A percentile compares a stretch with the other conserved stretches of the same genome.
These are phyloP conservation scores for Carex kokanica DNA, from an alignment of 176 grass and related monocot species.

Conservation along the genomic window DNA sequence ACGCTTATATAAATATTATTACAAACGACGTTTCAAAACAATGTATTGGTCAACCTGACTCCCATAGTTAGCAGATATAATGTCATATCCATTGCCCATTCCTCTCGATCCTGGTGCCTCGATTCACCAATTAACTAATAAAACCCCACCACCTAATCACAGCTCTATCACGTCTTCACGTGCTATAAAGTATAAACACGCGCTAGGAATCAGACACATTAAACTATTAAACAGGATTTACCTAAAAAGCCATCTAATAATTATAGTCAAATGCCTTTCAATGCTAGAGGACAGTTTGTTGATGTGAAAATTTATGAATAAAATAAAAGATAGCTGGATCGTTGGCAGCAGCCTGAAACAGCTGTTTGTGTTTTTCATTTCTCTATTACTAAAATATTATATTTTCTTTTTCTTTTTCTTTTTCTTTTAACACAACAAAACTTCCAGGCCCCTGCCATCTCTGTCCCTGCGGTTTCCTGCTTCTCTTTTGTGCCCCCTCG, in stretches of 20 bases:
- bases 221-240: constrained; percentile 6
- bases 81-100: constrained; percentile 4
- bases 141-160: constrained; percentile 17
- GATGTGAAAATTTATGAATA: constrained; percentile 18
- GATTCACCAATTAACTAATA: not conserved
- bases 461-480: not conserved
- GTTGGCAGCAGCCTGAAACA: not conserved
- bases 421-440: constrained; percentile 5
- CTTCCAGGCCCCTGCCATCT: constrained; percentile 6
- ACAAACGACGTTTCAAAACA: not conserved
- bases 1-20: not conserved
- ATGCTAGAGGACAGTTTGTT: not conserved
- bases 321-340: not conserved
- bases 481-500: constrained; percentile 9
- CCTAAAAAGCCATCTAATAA: constrained; percentile 13
- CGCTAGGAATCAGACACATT: not conserved
- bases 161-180: constrained; percentile 1
- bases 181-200: constrained; percentile 27
- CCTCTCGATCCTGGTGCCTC: not conserved
- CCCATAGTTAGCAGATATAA: not conserved
- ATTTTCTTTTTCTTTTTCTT: not conserved
- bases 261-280: constrained; percentile 12
- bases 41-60: not conserved
- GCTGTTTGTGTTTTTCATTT: not conserved
- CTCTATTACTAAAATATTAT: not conserved